A percentile compares a stretch with the other conserved stretches of the same genome.
phyloP scores from a whole-genome alignment of 2,329 filamentous ascomycete species.

The Rutstroemia sp. region DNA sequence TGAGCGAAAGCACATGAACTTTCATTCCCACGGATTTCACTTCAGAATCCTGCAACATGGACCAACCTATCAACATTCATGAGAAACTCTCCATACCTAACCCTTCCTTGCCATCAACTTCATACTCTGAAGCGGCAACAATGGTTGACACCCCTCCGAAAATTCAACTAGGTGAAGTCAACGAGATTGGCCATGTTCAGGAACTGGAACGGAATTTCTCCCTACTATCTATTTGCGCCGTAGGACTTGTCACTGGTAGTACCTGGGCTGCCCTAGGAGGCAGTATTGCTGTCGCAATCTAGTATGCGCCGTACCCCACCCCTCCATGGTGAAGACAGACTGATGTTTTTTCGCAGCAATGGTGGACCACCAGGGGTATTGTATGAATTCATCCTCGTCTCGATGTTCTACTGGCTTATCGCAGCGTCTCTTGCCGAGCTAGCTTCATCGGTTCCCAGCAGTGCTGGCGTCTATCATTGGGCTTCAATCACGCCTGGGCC shows the following conservation, averaged over 20 bases:
- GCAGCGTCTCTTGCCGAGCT: constrained; percentile 39
- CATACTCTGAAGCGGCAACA: constrained; percentile 12
- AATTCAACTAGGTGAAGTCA: constrained; percentile 28
- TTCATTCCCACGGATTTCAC: background rate
- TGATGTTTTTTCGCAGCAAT: constrained; percentile 43
- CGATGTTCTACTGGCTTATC: constrained; percentile 44
- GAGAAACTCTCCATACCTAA: background rate
- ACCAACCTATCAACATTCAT: background rate
- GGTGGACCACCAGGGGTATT: constrained; percentile 55
- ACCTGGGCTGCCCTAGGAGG: constrained; percentile 40
- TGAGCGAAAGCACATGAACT: background rate
- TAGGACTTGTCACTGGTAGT: constrained; percentile 39
- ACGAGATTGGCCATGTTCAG: constrained; percentile 44
- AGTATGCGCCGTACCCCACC: constrained; percentile 7
- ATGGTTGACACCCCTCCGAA: constrained; percentile 1
- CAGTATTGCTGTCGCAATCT: constrained; percentile 33
- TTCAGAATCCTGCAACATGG: background rate
- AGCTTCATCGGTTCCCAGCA: constrained; percentile 24
- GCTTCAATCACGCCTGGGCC: constrained; percentile 40
- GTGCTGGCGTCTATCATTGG: constrained; percentile 42
- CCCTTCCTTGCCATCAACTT: background rate
- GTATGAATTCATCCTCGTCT: constrained; percentile 51
- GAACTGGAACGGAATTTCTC: constrained; percentile 44
- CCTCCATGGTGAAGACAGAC: background rate
- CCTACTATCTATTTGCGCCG: constrained; percentile 37